Percentiles rank a stretch among this genome's conserved stretches.
These are phyloP conservation scores for Rhizopus microsporus DNA, from an alignment of 371 early-diverging fungal species.

Conservation along the genomic window DNA sequence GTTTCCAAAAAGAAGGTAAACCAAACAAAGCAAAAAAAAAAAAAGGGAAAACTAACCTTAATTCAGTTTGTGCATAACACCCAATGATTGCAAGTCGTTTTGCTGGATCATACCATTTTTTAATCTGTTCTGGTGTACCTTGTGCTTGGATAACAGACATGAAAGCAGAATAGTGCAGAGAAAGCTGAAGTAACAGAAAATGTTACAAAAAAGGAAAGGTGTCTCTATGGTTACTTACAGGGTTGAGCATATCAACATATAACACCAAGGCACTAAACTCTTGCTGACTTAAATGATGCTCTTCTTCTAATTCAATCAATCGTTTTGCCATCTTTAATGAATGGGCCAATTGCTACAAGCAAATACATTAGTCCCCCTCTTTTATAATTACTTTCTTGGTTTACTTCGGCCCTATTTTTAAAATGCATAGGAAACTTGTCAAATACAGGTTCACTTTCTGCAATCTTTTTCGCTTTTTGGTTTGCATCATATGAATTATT, in stretches of 20 bases:
- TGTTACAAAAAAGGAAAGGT: background rate
- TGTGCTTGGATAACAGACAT: constrained; percentile 74
- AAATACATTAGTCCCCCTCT: constrained; percentile 1
- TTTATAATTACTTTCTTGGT: background rate
- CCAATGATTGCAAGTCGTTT: constrained; percentile 76
- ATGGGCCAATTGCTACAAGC: constrained; percentile 34
- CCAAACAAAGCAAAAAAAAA: background rate
- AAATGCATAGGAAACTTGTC: constrained; percentile 33
- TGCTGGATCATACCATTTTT: constrained; percentile 68
- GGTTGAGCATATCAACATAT: constrained; percentile 41
- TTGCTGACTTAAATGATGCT: constrained; percentile 35
- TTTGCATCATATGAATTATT: constrained; percentile 37
- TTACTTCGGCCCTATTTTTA: constrained; percentile 44
- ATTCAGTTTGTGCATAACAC: constrained; percentile 86
- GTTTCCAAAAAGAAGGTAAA: background rate
- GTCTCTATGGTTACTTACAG: constrained; percentile 34
- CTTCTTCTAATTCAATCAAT: constrained; percentile 41
- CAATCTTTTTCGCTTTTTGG: constrained; percentile 31
- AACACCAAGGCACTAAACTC: constrained; percentile 30
- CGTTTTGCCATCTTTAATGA: constrained; percentile 33
- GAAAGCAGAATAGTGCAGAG: constrained; percentile 63
- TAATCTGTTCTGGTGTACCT: constrained; percentile 70
- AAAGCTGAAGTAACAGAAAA: constrained; percentile 27
- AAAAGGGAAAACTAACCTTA: constrained; percentile 47
- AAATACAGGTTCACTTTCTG: constrained; percentile 52